Base-by-base conservation (phyloP, 2,329 filamentous ascomycete genomes). In the Verticillium nonalfalfae region DNA sequence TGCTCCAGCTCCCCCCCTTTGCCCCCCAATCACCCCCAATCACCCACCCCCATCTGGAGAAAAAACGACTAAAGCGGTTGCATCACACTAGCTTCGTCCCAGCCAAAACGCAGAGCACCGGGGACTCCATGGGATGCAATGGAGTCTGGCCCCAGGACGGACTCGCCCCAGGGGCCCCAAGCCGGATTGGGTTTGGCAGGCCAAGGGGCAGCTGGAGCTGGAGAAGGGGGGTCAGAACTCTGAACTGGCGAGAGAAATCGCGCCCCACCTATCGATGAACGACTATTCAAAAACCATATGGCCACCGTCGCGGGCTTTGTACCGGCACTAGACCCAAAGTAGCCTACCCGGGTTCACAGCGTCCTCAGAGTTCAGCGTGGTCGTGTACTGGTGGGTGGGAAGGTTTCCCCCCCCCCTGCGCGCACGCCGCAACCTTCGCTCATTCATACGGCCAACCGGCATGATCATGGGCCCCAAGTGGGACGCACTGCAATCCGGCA, bases 371-470 rank as follows among this genome's bases (percentile, higher is more conserved):
- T 31, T 40, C 36, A 26, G 2, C 18, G 56, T 36, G 56, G 56
- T 14, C 7, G n/a, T 35, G 26, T 31, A 31, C 26, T 31, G 26
- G 26, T 31, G 26, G 21, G 54, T 33, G 21, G 14, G 15, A 14
- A 33, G 26, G 18, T 13, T 7, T 9, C 5, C 14, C n/a, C 35
- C 14, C n/a, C 35, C 34, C 34, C 35, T 15, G 15, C 36, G 36
- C 18, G 57, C 39, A 50, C 57, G 57, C 57, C 38, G 18, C 40
- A 58, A 62, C 59, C 52, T 56, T 64, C 62, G 62, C 62, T 64
- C 56, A 62, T 64, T 60, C 55, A 56, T 38, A 59, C 60, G 60
- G 62, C 60, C 58, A 54, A 50, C 52, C 56, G 36, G 52, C 56
- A 34, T 33, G 14, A 38, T 55, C 18, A 33, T 38, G 38, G 35